Conservation (phyloP, 306 rosid species). For the Astragalus glycyphyllos region DNA sequence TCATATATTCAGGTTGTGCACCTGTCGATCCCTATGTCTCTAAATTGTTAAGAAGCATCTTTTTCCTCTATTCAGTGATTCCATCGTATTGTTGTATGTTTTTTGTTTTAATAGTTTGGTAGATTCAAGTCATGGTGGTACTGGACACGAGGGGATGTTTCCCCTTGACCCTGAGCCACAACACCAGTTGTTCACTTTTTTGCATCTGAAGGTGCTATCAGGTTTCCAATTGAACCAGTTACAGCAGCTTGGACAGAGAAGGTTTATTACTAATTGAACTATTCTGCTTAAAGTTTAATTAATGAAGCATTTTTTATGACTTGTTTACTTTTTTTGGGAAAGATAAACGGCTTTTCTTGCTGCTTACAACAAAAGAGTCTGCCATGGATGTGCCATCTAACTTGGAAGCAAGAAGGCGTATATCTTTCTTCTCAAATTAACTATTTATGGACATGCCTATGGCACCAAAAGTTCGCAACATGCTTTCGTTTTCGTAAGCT, state of each 20-base stretch:
- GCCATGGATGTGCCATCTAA: constrained; percentile 99
- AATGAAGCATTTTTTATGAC: constrained; percentile 24
- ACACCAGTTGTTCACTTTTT: constrained; percentile 65
- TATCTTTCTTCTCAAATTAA: constrained; percentile 95
- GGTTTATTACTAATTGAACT: constrained; percentile 51
- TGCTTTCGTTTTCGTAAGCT: constrained; percentile 99
- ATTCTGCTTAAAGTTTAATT: constrained; percentile 11
- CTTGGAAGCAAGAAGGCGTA: constrained; percentile 97
- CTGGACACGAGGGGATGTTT: constrained; percentile 75
- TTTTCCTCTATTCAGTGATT: background rate
- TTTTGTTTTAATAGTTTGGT: constrained; percentile 56
- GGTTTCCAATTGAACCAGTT: constrained; percentile 73
- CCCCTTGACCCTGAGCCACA: constrained; percentile 71
- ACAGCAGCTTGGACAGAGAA: constrained; percentile 96
- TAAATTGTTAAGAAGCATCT: background rate
- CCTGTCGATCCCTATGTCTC: constrained; percentile 22
- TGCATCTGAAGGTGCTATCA: constrained; percentile 94
- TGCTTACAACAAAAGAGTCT: constrained; percentile 97
- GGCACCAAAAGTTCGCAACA: constrained; percentile 98
- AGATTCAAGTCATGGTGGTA: constrained; percentile 76
- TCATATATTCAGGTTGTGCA: constrained; percentile 61
- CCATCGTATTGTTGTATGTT: background rate
- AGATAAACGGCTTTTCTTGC: constrained; percentile 79
- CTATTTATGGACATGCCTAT: constrained; percentile 94
- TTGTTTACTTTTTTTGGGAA: constrained; percentile 41